Evolutionary conservation across 1,284 basidiomycete species (phyloP).

Genomic region (Fereydounia khargensis): DNA sequence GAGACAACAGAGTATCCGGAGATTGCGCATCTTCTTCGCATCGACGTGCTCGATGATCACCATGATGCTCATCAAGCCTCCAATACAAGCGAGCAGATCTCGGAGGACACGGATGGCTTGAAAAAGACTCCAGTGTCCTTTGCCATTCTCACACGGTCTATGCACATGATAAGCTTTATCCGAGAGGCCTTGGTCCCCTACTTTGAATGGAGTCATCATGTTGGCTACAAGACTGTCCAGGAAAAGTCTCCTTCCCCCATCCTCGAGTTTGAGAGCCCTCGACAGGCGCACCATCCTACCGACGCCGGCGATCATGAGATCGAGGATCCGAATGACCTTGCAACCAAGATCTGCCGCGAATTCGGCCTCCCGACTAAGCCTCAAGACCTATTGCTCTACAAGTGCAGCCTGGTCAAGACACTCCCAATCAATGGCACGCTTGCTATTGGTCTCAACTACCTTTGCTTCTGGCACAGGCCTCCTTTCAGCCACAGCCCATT

Average conservation of each 20-base stretch:
- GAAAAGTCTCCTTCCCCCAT: slow-evolving; percentile 7
- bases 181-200: background rate
- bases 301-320: slow-evolving; percentile 1
- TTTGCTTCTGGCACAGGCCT: slow-evolving; percentile 44
- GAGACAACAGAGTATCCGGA: slow-evolving; percentile 19
- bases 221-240: background rate
- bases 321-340: slow-evolving; percentile 3
- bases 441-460: slow-evolving; percentile 39
- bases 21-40: slow-evolving; percentile 29
- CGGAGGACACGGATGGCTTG: background rate
- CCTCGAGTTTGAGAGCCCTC: slow-evolving; percentile 18
- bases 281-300: slow-evolving; percentile 2
- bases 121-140: background rate
- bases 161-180: background rate
- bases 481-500: slow-evolving; percentile 7
- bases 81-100: background rate
- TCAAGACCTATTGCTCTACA: slow-evolving; percentile 28
- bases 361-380: slow-evolving; percentile 22
- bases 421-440: slow-evolving; percentile 42
- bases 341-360: slow-evolving; percentile 21
- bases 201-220: background rate
- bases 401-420: slow-evolving; percentile 39
- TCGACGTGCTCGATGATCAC: slow-evolving; percentile 19
- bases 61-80: background rate
- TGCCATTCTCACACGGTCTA: background rate